Base-by-base conservation (phyloP, 169 alveolate species). In the Eimeria sp. region DNA sequence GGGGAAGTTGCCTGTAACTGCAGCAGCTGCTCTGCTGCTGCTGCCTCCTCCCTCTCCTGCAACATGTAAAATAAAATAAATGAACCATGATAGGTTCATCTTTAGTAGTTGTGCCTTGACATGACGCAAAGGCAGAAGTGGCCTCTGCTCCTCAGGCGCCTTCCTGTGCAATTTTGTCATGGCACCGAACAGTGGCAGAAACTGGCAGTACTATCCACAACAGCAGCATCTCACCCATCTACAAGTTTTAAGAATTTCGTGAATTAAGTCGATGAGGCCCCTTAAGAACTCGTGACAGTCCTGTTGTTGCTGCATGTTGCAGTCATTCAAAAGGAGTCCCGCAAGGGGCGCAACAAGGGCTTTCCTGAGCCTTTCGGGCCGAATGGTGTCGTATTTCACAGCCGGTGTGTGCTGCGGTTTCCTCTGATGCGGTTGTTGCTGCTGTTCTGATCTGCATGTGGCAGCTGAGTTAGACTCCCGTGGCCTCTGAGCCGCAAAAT, bases 311-410 rank as follows among this genome's bases (percentile, higher is more conserved):
- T 87, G 93, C 93, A 87, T 61, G 65, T 45, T 87, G 25, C 93
- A 87, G 63, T 87, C 93, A n/a, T 63, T 87, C 22, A 87, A 30
- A 49, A 87, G 93, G 25, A 87, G 93, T 9, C 93, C 93, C 27
- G 78, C 93, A 18, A 87, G 82, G 16, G 93, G 93, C 16, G 93
- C 93, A 13, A 63, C 93, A n/a, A 87, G 93, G 61, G 93, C 93
- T 34, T n/a, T 87, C 65, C 93, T 87, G 47, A 87, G 61, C 54
- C 93, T 30, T 45, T 87, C 93, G 5, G 93, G 93, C 83, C 93
- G 78, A 57, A 87, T 87, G 14, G 75, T 87, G 30, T 72, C 82
- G 45, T 27, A 30, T 57, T 58, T 25, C 47, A 25, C 25, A 25
- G 49, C 78, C 0, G 54, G 51, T 47, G 14, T 10, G 4, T 58